Evolutionary conservation across 371 early-diverging fungal species (phyloP), one percentile per base, ranked within the genome.

Genomic region (Choanephora cucurbitarum): DNA sequence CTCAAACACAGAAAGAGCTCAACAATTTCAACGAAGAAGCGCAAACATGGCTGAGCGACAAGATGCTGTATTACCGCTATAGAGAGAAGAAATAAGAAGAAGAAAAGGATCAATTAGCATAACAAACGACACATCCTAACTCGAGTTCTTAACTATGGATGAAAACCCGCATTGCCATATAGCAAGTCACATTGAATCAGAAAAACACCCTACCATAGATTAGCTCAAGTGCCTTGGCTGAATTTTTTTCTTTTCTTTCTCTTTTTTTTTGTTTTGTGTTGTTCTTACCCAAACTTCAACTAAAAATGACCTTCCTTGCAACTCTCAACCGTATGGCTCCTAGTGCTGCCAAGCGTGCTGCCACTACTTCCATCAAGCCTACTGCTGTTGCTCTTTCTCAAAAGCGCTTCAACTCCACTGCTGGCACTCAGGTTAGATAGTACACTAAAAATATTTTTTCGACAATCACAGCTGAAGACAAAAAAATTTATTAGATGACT

Each of bases 401-500:
- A 63, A 66, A 70, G 58, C 72, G 78, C 52, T 74, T 70, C 67
- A 70, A 70, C 61, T 77, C 78, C 22, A 64, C 46, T 58, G 48
- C 58, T 46, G 55, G 63, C 44, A 64, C 70, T 59, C 70, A 77
- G 64, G 77, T 73, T 43, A 17, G 49, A 66, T 51, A 46, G 9
- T 34, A 28, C 7, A 7, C 28, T 28, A 28, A 28, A 28, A 28
- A 28, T 2, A 32, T 17, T 48, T 33, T 37, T 37, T 37, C 37
- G 37, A 37, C 37, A 37, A 9, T 37, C 37, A 11, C 37, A 37
- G 37, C 37, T 37, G 28, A 28, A 28, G 5, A 48, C 31, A 52
- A 54, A 17, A 31, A 44, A 54, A 50, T 58, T 28, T 39, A 32
- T 32, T 82, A 91, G 91, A 89, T 98, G 82, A 95, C 98, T 40